Conservation (phyloP, 2,329 filamentous ascomycete genomes). For the Diaporthe ilicicola region DNA sequence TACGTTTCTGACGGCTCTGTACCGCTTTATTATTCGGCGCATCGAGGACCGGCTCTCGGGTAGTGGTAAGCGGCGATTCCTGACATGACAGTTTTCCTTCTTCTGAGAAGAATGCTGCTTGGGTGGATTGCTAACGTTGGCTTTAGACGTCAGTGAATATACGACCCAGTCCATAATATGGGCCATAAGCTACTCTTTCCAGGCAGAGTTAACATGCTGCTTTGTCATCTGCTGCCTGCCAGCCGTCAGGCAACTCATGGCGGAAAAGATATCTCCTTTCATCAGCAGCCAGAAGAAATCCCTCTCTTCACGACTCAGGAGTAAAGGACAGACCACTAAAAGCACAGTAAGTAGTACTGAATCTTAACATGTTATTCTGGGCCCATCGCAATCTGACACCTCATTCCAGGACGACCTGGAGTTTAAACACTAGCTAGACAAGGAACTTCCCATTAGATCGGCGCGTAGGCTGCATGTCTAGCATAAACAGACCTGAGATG, state of each 20-base stretch:
- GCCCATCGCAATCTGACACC: no score
- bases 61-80: neutral
- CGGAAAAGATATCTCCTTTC: conserved; percentile 11
- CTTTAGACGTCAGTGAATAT: neutral
- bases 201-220: conserved; percentile 25
- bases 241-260: conserved; percentile 23
- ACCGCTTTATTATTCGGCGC: neutral
- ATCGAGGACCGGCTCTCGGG: neutral
- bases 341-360: neutral
- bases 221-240: conserved; percentile 27
- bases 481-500: no score
- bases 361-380: no score
- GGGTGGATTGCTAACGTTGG: neutral
- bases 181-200: conserved; percentile 7
- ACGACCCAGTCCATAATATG: conserved; percentile 20
- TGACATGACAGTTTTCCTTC: neutral
- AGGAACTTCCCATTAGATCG: no score
- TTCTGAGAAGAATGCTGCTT: neutral
- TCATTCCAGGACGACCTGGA: no score
- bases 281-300: neutral
- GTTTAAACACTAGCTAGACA: no score
- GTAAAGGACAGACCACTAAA: neutral
- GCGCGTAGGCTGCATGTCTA: no score
- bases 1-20: neutral
- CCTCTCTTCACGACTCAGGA: neutral